Conservation (phyloP, 2,329 filamentous ascomycete genomes). For the Ilyonectria robusta region DNA sequence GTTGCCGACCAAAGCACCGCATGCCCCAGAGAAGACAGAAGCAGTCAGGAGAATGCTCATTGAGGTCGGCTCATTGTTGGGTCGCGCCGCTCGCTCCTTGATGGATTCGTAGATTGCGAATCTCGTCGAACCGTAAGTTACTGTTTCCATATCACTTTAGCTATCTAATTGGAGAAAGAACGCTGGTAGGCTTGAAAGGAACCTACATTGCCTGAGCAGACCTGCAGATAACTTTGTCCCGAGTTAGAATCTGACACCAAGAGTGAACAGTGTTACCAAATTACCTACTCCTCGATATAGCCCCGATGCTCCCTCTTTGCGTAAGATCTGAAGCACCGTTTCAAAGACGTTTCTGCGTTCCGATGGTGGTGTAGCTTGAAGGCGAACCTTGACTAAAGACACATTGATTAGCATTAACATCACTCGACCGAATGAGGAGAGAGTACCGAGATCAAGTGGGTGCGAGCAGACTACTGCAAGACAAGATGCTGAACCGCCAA, state of each 20-base stretch:
- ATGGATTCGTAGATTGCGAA: conserved; percentile 35
- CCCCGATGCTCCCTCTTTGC: conserved; percentile 21
- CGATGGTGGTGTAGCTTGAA: conserved; percentile 24
- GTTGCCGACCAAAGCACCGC: conserved; percentile 26
- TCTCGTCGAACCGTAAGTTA: conserved; percentile 32
- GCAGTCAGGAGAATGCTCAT: conserved; percentile 22
- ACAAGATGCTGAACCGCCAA: conserved; percentile 32
- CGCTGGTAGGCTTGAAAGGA: not conserved
- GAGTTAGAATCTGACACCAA: not conserved
- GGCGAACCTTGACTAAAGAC: conserved; percentile 30
- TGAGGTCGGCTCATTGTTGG: not conserved
- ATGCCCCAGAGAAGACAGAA: conserved; percentile 25
- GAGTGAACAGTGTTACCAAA: not conserved
- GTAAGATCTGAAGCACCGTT: conserved; percentile 22
- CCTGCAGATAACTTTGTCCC: conserved; percentile 23
- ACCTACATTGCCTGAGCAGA: conserved; percentile 27
- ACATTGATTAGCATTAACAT: not conserved
- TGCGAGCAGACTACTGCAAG: conserved; percentile 33
- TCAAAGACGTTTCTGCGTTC: conserved; percentile 22
- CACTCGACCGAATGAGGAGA: not conserved
- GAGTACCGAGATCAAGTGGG: conserved; percentile 30
- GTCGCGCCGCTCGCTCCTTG: conserved; percentile 18
- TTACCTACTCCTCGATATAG: conserved; percentile 27
- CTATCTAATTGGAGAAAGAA: too few species aligned
- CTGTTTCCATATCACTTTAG: conserved; percentile 3